Percentiles rank a stretch among this genome's conserved stretches.
phyloP scores from a whole-genome alignment of 306 rosid genomes.

The Ziziphus jujuba region DNA sequence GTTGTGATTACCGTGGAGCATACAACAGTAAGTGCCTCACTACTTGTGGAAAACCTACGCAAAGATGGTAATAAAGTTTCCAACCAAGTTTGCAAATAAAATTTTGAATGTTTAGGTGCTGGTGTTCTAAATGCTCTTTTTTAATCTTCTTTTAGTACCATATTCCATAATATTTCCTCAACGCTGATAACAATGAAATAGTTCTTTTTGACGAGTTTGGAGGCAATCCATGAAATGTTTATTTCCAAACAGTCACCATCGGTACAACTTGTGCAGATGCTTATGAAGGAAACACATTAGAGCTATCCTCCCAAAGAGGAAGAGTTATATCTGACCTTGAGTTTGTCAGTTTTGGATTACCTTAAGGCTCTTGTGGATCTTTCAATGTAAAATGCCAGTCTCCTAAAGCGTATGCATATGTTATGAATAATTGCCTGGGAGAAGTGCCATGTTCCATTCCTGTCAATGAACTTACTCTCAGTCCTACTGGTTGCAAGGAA shows the following conservation, averaged over 20 bases:
- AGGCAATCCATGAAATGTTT: slow-evolving; percentile 29
- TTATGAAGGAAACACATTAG: slow-evolving; percentile 20
- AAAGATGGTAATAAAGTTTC: slow-evolving; percentile 20
- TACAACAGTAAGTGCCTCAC: neutral
- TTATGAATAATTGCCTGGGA: slow-evolving; percentile 2
- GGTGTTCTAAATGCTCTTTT: too few species aligned
- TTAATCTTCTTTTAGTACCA: slow-evolving; percentile 20
- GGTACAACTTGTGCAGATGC: slow-evolving; percentile 28
- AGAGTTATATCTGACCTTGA: slow-evolving; percentile 17
- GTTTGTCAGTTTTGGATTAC: slow-evolving; percentile 37
- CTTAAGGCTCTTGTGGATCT: slow-evolving; percentile 13
- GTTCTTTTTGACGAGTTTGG: slow-evolving; percentile 43
- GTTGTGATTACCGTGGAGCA: slow-evolving; percentile 25
- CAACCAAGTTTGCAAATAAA: neutral
- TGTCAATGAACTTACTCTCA: slow-evolving; percentile 6
- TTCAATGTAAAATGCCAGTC: slow-evolving; percentile 15
- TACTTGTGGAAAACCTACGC: slow-evolving; percentile 22
- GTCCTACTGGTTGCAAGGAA: slow-evolving; percentile 22
- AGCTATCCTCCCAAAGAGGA: neutral
- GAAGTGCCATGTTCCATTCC: slow-evolving; percentile 10
- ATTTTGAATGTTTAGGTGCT: neutral
- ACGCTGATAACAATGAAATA: slow-evolving; percentile 10
- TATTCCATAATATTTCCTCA: slow-evolving; percentile 32
- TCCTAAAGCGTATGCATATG: neutral
- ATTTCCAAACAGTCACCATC: slow-evolving; percentile 26